A percentile compares a stretch with the other conserved stretches of the same genome.
These are phyloP conservation scores for Ilyonectria robusta DNA, from an alignment of 2,329 filamentous ascomycete genomes.

Conservation along the genomic window DNA sequence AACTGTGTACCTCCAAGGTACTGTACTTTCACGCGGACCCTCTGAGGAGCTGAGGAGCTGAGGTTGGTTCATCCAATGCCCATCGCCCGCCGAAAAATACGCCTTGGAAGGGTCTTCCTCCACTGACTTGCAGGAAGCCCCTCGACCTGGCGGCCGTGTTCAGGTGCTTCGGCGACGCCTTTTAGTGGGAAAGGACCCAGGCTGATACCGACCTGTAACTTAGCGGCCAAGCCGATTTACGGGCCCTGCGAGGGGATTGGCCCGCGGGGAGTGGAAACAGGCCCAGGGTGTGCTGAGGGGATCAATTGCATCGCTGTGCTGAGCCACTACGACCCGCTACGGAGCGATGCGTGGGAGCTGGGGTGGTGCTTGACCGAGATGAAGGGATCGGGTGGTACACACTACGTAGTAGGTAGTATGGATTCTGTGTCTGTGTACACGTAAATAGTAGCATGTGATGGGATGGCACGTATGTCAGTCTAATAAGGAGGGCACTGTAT, in stretches of 20 bases:
- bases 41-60: background rate
- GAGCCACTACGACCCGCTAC: background rate
- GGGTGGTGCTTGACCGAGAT: constrained; percentile 1
- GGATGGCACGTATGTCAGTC: background rate
- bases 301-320: background rate
- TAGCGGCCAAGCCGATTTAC: constrained; percentile 15
- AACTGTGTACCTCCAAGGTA: background rate
- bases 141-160: background rate
- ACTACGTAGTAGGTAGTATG: too few relatives aligned
- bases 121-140: constrained; percentile 8
- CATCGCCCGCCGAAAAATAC: background rate
- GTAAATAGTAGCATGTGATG: background rate
- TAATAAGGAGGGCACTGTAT: background rate
- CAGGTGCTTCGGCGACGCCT: constrained; percentile 9
- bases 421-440: background rate
- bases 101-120: background rate
- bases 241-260: constrained; percentile 10
- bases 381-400: background rate
- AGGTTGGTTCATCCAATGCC: background rate
- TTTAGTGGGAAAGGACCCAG: constrained; percentile 13
- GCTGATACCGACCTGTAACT: constrained; percentile 32
- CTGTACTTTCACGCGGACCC: constrained; percentile 5
- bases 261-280: background rate
- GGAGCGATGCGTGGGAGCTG: background rate
- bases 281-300: background rate